Base-by-base conservation (phyloP, 129 eudicot species). In the Escallonia rubra region DNA sequence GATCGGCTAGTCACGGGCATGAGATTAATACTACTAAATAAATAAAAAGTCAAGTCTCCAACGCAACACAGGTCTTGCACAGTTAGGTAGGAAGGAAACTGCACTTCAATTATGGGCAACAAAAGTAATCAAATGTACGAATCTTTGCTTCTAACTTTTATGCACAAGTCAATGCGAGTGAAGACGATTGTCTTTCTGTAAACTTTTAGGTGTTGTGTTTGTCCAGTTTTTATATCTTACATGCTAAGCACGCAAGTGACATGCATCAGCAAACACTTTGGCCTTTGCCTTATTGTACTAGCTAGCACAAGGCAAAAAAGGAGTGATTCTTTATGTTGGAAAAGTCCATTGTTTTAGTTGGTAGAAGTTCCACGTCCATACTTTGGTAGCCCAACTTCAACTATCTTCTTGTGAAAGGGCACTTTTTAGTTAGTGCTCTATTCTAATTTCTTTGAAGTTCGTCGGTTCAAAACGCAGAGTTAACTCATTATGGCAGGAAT, bases 121-220 rank as follows among this genome's bases (percentile, higher is more conserved):
- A 23, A 23, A 23, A 23, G 34, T 50, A 50, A 6, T 50, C 12
- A 8, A 4, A 50, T 50, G 55, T 8, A 50, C 13, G 55, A 50
- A 50, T 50, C 55, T 50, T 47, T 5, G 10, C 13, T 11, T 43
- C 8, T 43, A 59, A 59, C 59, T 55, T 8, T 23, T 59, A 34
- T 34, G 63, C 41, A 34, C 13, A 62, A 64, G 51, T 16, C 42
- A 47, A 45, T 16, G 51, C 3, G 47, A 64, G 55, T 16, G 54
- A 62, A 62, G 66, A 62, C 66, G 51, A 62, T 14, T 47, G 13
- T 55, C 59, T 55, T 55, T 12, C 8, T 13, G 59, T 23, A 41
- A 41, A 1, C 44, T 39, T 34, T 8, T 8, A 59, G 45, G 44
- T 41, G 64, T 2, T 39, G 15, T 10, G 13, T 59, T 6, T 8